Evolutionary conservation across 345 rosid species (phyloP), one percentile per base, ranked within the genome.

Genomic region (Trapa incisa): DNA sequence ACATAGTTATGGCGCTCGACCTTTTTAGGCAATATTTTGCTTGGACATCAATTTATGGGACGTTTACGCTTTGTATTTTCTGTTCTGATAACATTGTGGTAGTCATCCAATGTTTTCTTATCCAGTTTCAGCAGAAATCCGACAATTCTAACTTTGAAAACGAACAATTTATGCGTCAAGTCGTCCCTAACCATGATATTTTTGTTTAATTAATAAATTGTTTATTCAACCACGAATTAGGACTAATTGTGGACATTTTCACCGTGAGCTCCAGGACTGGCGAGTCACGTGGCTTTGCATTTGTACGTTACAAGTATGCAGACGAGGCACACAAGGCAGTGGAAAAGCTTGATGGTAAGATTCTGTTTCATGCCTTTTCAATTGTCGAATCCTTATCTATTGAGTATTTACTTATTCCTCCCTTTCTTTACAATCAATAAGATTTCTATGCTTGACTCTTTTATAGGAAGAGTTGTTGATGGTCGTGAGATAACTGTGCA

Each of bases 401-500:
- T 38, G 52, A 11, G 37, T 36, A 1, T 36, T 42, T 58, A 22
- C 50, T 8, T 67, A 54, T 68, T 65, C 4, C 39, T 41, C 37
- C 36, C 3, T 64, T 15, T 37, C 10, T 15, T 60, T 35, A 60
- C 17, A 63, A 13, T 43, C 22, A 41, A 16, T 47, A 8, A 61
- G 33, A 37, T 65, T 36, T 62, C 48, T 29, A 33, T 45, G 52
- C 56, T 42, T 35, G n/a, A 52, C 11, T 12, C 61, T 2, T 61
- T 77, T 81, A 47, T 84, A 94, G 99, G 99, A 68, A 82, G 86
- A 77, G 86, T 89, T 62, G 99, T 94, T 58, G 99, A 91, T 80
- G 97, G 97, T 48, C 83, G 97, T 48, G 99, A 94, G 73, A 94
- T 94, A 56, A 91, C 92, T n/a, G 99, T 94, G 71, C 99, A 94